phyloP scores from a whole-genome alignment of 208 protist genomes.

The Porcisia hertigi region DNA sequence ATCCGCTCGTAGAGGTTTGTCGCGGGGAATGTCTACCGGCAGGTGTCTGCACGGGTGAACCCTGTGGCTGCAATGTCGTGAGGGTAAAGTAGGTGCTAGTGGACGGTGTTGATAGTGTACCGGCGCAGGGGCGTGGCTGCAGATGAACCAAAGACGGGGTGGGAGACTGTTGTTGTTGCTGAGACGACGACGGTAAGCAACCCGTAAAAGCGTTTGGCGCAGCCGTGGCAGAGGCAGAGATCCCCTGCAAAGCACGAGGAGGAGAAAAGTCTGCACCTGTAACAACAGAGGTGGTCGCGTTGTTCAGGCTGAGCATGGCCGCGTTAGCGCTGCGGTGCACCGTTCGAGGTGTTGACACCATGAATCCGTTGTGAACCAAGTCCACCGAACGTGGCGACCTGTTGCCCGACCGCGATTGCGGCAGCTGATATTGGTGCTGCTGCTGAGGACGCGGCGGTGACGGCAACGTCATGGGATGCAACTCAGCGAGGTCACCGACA shows the following conservation, averaged over 20 bases:
- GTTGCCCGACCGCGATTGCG: not conserved
- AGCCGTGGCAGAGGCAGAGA: not conserved
- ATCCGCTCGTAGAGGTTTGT: conserved; percentile 1
- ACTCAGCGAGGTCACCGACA: too few relatives aligned
- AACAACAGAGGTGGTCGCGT: not conserved
- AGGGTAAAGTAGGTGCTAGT: not conserved
- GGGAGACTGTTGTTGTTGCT: conserved; percentile 6
- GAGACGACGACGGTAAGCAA: not conserved
- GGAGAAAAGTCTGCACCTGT: not conserved
- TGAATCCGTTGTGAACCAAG: not conserved
- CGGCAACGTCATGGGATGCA: too few relatives aligned
- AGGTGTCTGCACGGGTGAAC: not conserved
- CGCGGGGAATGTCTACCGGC: conserved; percentile 5
- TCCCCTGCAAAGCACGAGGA: not conserved
- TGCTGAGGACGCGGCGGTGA: too few relatives aligned
- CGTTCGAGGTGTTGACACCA: not conserved
- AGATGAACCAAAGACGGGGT: not conserved
- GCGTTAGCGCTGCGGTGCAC: conserved; percentile 7
- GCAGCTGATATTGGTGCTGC: conserved; percentile 3
- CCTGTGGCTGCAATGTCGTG: not conserved
- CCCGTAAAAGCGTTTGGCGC: not conserved
- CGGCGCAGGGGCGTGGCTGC: not conserved
- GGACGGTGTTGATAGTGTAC: not conserved
- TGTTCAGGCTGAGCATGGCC: not conserved
- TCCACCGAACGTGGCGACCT: not conserved